Evolutionary conservation across 1,139 yeast species (phyloP).

Genomic region (Geotrichum klebahnii): DNA sequence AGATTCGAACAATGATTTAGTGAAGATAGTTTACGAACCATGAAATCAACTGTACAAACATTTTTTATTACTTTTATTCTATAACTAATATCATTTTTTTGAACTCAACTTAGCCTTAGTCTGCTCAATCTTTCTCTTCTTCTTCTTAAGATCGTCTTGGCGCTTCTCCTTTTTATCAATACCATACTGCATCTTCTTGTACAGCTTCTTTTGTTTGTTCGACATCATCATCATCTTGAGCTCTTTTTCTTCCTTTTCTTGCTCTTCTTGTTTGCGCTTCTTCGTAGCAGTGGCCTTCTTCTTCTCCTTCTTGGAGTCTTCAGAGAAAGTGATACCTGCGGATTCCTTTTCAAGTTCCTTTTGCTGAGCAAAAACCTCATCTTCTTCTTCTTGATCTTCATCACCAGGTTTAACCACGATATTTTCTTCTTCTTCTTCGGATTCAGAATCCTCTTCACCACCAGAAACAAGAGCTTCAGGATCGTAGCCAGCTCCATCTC

Average conservation of each 20-base stretch:
- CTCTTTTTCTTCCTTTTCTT: conserved; percentile 69
- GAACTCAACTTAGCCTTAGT: conserved; percentile 50
- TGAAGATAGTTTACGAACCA: too few relatives aligned
- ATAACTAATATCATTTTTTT: too few relatives aligned
- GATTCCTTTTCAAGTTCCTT: conserved; percentile 89
- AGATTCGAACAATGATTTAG: too few relatives aligned
- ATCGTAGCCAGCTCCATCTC: conserved; percentile 85
- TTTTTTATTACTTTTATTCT: too few relatives aligned
- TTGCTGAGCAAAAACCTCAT: conserved; percentile 62
- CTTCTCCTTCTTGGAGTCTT: conserved; percentile 34
- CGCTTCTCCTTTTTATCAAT: conserved; percentile 79
- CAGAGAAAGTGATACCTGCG: conserved; percentile 73
- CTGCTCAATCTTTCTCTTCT: conserved; percentile 73
- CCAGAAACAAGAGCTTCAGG: conserved; percentile 56
- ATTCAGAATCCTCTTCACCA: conserved; percentile 44
- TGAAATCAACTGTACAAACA: too few relatives aligned
- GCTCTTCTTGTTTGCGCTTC: conserved; percentile 37
- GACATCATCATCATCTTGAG: conserved; percentile 95
- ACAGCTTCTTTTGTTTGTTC: conserved; percentile 89
- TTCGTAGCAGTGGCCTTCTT: conserved; percentile 33
- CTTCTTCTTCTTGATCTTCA: conserved; percentile 43
- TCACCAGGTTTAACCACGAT: conserved; percentile 50
- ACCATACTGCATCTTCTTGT: conserved; percentile 93
- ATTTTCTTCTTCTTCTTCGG: conserved; percentile 51
- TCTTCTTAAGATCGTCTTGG: conserved; percentile 66